Evolutionary conservation across 805 yeast species (phyloP).

Genomic region (Nakazawaea ishiwadae): DNA sequence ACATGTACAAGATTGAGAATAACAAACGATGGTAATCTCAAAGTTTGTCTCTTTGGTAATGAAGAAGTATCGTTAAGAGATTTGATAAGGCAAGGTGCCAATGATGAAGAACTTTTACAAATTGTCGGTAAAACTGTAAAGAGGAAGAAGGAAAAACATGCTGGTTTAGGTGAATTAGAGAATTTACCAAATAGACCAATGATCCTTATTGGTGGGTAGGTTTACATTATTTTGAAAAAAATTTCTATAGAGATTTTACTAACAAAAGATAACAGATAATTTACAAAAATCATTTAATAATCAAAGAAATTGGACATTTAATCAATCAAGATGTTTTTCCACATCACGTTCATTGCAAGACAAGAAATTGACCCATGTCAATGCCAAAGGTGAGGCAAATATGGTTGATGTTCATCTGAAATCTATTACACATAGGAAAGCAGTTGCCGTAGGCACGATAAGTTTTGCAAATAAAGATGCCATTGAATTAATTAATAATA

Average conservation of each 20-base stretch:
- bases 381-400: constrained; percentile 22
- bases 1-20: constrained; percentile 48
- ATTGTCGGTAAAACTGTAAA: constrained; percentile 42
- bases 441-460: constrained; percentile 39
- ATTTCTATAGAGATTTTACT: background rate
- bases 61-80: constrained; percentile 45
- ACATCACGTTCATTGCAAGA: no score
- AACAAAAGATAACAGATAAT: constrained; percentile 5
- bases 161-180: constrained; percentile 43
- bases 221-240: background rate
- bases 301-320: background rate
- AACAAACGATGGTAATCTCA: constrained; percentile 50
- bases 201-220: constrained; percentile 52
- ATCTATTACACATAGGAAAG: constrained; percentile 32
- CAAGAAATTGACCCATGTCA: constrained; percentile 12
- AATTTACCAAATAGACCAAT: constrained; percentile 47
- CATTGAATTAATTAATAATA: constrained; percentile 26
- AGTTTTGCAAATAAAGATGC: constrained; percentile 31
- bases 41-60: constrained; percentile 51
- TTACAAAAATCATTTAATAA: background rate
- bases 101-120: constrained; percentile 31
- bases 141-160: constrained; percentile 44
- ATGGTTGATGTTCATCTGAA: constrained; percentile 48
- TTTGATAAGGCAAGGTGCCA: constrained; percentile 30
- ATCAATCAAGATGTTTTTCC: background rate